These are phyloP conservation scores for Ensete ventricosum DNA, from an alignment of 176 grass and related monocot genomes.

Conservation along the genomic window DNA sequence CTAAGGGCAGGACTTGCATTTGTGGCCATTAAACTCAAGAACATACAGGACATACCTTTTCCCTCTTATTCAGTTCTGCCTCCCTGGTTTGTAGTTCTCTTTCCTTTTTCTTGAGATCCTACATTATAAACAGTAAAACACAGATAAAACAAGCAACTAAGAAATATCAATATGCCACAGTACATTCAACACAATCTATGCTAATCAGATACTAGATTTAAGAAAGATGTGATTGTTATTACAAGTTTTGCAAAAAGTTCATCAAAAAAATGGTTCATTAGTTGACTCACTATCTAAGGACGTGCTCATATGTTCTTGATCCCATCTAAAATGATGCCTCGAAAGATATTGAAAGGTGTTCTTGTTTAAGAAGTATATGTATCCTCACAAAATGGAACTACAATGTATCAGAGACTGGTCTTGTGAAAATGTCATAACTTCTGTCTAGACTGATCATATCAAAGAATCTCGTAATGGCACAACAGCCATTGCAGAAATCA, in stretches of 20 bases:
- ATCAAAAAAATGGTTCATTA: too few relatives aligned
- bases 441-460: too few relatives aligned
- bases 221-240: background rate
- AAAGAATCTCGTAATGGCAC: too few relatives aligned
- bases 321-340: too few relatives aligned
- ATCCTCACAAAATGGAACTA: too few relatives aligned
- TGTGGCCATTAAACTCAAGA: background rate
- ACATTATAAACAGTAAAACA: background rate
- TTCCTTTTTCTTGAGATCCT: slow-evolving; percentile 56
- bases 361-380: too few relatives aligned
- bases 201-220: background rate
- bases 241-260: background rate
- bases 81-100: slow-evolving; percentile 52
- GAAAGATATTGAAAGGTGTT: too few relatives aligned
- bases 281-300: too few relatives aligned
- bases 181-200: background rate
- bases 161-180: background rate
- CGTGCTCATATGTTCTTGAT: too few relatives aligned
- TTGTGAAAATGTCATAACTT: too few relatives aligned
- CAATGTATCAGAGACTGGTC: too few relatives aligned
- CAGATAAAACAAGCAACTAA: background rate
- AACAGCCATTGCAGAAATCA: too few relatives aligned
- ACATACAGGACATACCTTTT: slow-evolving; percentile 27
- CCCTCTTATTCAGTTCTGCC: slow-evolving; percentile 50
- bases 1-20: background rate